Evolutionary conservation across 148 eudicot species (phyloP), one percentile per base, ranked within the genome.

Genomic region (Oxyria digyna): DNA sequence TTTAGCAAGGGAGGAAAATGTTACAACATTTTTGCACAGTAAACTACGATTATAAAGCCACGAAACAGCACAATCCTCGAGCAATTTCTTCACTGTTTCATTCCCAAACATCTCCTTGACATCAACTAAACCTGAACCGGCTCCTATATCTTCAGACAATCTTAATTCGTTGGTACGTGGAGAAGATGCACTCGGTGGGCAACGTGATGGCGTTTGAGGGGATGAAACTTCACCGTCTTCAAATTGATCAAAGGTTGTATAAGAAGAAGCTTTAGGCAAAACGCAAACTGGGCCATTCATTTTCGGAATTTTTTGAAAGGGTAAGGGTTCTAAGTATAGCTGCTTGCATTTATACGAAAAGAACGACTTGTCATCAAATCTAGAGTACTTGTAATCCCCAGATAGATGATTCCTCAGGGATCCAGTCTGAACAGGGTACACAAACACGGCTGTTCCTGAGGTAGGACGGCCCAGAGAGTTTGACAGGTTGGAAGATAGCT

Each of bases 1-100:
- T 76, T 78, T 78, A 37, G 93, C 82, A 55, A 87, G 91, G 15
- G 84, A 62, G 6, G 97, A 91, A 62, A 94, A 59, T 0, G 79
- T 69, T 59, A 91, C 91, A 82, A 88, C 70, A 78, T 94, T 94
- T 59, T 96, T 90, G 55, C 68, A 71, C 1, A 94, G 82, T 55
- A 94, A 67, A 71, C 41, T 78, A 48, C 92, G 92, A 66, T 82
- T 81, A 78, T 49, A 76, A 69, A 94, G 73, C 87, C 88, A 87
- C 11, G 81, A 79, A 37, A 70, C 72, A 66, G 80, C 80, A 70
- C 86, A 82, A 21, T 76, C 75, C 72, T 88, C 82, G 20, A 94
- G 73, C 78, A 88, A 86, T 55, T 81, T 82, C 77, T 76, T 90
- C 12, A 85, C 81, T 74, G 70, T 75, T 67, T 81, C 81, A 74